phyloP scores from a whole-genome alignment of 2,329 filamentous ascomycete species.

The Lasiodiplodia sp. region DNA sequence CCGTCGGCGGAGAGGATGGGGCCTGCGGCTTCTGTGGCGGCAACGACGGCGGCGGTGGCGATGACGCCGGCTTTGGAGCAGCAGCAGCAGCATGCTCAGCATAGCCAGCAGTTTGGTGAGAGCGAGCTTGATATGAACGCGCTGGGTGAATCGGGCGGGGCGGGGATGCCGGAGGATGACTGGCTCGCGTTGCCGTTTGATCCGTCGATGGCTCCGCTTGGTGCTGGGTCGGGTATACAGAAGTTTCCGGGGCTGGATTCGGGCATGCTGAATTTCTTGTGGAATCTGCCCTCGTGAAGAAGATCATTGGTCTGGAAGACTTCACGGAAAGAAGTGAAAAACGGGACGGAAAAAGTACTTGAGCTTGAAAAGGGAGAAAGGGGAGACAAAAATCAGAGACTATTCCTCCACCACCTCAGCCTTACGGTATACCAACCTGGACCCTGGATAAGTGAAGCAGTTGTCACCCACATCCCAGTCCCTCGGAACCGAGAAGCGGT shows the following conservation, averaged over 20 bases:
- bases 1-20: constrained; percentile 40
- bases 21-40: not conserved
- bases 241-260: constrained; percentile 49
- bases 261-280: constrained; percentile 49
- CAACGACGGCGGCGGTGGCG: not conserved
- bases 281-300: constrained; percentile 41
- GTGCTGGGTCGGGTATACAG: constrained; percentile 41
- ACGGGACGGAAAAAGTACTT: too few relatives aligned
- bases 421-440: not conserved
- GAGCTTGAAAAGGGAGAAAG: not conserved
- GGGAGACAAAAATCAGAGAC: not conserved
- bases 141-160: not conserved
- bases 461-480: not conserved
- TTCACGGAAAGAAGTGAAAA: not conserved
- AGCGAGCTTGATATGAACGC: constrained; percentile 1
- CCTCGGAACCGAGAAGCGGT: not conserved
- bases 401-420: too few relatives aligned
- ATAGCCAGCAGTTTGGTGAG: not conserved
- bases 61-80: not conserved
- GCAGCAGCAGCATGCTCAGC: not conserved
- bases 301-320: too few relatives aligned
- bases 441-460: not conserved
- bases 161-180: constrained; percentile 39
- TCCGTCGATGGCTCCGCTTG: constrained; percentile 49
- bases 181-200: constrained; percentile 50